Evolutionary conservation across 805 yeast species (phyloP), one percentile per base, ranked within the genome.

Genomic region (Jamesozyma lodderae): DNA sequence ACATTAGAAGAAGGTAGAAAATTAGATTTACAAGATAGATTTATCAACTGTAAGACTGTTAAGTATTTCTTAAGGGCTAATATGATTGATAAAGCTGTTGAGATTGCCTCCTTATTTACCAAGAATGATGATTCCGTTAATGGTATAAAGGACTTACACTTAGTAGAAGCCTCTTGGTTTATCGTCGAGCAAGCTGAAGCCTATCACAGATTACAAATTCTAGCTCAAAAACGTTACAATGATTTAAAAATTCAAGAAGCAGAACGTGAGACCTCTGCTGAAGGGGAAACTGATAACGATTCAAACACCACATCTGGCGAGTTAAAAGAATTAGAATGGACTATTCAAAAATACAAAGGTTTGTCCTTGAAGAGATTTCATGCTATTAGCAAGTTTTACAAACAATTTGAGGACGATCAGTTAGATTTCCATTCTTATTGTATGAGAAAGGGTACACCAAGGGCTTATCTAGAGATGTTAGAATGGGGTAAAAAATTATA

Each of bases 351-450:
- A 44, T 68, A 67, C 51, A 63, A 66, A 42, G 95, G 94, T 0
- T 62, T 92, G 47, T 77, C 96, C 0, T 63, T 87, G 45, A 92
- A 92, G 62, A 73, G 97, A 51, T 84, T 72, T 55, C 59, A 65
- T 30, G 78, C 85, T 2, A 69, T 87, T 33, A 65, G 76, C 35
- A 75, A 76, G 42, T 73, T 82, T 22, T 87, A 77, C 60, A 70
- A 75, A 31, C 81, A 77, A 37, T 87, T 77, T 62, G 73, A 68
- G 53, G 75, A 74, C 44, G 98, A 92, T 55, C 96, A 92, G 64
- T 71, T 81, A 46, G 99, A 92, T 59, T 92, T 90, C 79, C 97
- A 92, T 58, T 79, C 83, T 33, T 92, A 85, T 59, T 82, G 94
- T 56, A 75, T 84, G 70, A 75, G 96, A 62, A 77, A 81, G 49